Conservation (phyloP, 2,329 filamentous ascomycete genomes). For the Nannizziopsis barbatae region DNA sequence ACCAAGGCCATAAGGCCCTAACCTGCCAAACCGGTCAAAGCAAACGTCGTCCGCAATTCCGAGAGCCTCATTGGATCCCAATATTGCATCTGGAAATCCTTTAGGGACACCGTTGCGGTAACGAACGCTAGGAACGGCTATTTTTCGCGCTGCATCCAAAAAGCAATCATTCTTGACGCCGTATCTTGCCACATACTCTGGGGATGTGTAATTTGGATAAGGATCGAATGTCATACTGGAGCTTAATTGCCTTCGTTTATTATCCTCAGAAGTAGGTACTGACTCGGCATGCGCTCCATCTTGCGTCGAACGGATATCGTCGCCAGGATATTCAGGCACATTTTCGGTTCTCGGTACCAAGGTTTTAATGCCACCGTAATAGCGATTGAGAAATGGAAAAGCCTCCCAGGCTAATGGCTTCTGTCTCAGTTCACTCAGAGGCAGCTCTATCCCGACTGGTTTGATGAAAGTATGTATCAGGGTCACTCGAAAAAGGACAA, state of each 20-base stretch:
- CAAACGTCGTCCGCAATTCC: conserved; percentile 75
- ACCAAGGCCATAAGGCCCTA: conserved; percentile 81
- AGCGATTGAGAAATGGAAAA: conserved; percentile 75
- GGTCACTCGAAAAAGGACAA: conserved; percentile 62
- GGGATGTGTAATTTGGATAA: conserved; percentile 53
- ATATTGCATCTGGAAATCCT: conserved; percentile 72
- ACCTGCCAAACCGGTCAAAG: conserved; percentile 80
- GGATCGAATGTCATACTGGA: conserved; percentile 48
- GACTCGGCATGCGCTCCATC: too few species aligned
- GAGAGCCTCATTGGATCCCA: conserved; percentile 77
- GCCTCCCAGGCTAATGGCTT: conserved; percentile 66
- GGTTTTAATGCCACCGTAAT: conserved; percentile 75
- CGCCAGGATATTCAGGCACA: conserved; percentile 68
- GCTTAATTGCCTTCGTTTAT: background rate
- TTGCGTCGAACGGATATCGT: conserved; percentile 21
- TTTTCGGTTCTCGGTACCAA: conserved; percentile 57
- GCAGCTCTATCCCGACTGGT: conserved; percentile 41
- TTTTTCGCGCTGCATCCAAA: conserved; percentile 54
- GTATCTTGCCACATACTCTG: conserved; percentile 45
- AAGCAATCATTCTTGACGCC: conserved; percentile 64
- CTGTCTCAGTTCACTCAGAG: background rate
- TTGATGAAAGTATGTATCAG: conserved; percentile 49
- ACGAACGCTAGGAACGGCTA: conserved; percentile 58
- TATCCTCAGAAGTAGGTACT: background rate
- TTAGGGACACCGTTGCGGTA: conserved; percentile 67